Evolutionary conservation across 345 rosid species (phyloP), one percentile per base, ranked within the genome.

Genomic region (Sapria himalayana): DNA sequence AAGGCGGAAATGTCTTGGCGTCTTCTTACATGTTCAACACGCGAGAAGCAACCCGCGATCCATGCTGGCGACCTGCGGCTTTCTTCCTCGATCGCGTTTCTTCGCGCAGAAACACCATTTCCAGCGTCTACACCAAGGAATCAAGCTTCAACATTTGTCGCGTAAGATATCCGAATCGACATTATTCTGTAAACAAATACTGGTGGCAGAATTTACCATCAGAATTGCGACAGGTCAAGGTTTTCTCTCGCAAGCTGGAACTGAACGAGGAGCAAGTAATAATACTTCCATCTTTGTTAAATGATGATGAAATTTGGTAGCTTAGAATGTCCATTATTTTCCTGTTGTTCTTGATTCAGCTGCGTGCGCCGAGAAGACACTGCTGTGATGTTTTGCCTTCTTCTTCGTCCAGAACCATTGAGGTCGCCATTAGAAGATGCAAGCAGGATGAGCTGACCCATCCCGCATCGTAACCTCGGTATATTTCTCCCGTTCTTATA

Each of bases 311-410:
- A n/a, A n/a, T n/a, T n/a, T n/a, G n/a, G n/a, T n/a, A n/a, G n/a
- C n/a, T n/a, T n/a, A n/a, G n/a, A n/a, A n/a, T n/a, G n/a, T n/a
- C n/a, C n/a, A n/a, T n/a, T n/a, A n/a, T n/a, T n/a, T n/a, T n/a
- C n/a, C n/a, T n/a, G n/a, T n/a, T n/a, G n/a, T n/a, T n/a, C n/a
- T n/a, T n/a, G n/a, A 2, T 59, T 39, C 55, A 76, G 93, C 50
- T 89, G 59, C 59, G 35, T 50, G 84, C 91, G 22, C 94, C 93
- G 0, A 74, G 93, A 51, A 60, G 98, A 53, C 93, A 82, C 1
- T 89, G 98, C 19, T 89, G 94, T 57, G 79, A 89, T 21, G 59
- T 79, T 18, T 61, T 74, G 27, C 75, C 78, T 15, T 67, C 94
- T 25, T 56, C 74, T 9, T 35, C 32, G 17, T 58, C 62, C 5